Conservation (phyloP, 2,329 filamentous ascomycete genomes). For the Ophiostoma perfectum region DNA sequence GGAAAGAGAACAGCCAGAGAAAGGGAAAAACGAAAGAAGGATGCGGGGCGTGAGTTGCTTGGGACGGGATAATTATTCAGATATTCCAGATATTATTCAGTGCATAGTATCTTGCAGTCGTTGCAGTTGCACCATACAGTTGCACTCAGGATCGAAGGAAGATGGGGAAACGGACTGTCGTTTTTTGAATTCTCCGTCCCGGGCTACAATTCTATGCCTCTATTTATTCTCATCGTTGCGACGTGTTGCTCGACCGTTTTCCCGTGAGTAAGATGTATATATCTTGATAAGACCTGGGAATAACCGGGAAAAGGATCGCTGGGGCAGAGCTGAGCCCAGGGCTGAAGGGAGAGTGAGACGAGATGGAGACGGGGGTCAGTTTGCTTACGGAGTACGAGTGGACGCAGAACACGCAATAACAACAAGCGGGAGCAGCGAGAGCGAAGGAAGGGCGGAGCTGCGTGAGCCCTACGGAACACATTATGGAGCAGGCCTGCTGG, state of each 20-base stretch:
- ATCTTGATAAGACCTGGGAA: background rate
- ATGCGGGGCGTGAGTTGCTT: background rate
- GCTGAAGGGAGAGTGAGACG: constrained; percentile 12
- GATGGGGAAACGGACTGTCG: background rate
- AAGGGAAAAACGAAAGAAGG: background rate
- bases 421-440: background rate
- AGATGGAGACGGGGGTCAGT: background rate
- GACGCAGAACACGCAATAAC: background rate
- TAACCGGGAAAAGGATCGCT: background rate
- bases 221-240: background rate
- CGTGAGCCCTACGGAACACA: background rate
- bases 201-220: background rate
- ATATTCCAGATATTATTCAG: background rate
- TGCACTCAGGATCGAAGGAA: background rate
- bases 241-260: too few species aligned
- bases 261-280: background rate
- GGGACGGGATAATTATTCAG: background rate
- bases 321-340: background rate
- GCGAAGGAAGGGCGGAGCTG: background rate
- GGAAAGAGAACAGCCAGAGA: constrained; percentile 4
- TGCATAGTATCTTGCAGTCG: background rate
- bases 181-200: background rate
- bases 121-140: background rate
- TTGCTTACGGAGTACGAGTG: background rate
- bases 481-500: too few species aligned